Base-by-base conservation (phyloP, 73 alveolate species). In the Uronychia binucleata region DNA sequence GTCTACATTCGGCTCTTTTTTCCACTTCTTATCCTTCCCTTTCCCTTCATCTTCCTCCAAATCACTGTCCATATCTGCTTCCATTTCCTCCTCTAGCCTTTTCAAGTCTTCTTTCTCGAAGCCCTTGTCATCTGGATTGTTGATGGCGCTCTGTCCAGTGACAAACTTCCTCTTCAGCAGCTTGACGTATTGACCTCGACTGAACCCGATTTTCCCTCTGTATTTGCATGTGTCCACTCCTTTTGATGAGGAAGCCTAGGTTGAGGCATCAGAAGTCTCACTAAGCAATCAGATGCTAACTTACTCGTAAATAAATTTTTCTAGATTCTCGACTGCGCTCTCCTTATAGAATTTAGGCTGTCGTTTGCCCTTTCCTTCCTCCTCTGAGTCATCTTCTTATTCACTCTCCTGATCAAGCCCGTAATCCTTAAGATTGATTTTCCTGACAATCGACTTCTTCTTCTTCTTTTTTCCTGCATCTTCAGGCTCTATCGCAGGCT, bases 351-450 rank as follows among this genome's bases (percentile, higher is more conserved):
- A 34, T 33, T 58, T 74, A 34, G 77, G 74, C 34, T 60, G 74
- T 59, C 79, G 77, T 74, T 83, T 78, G 33, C 30, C 14, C 75
- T 83, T 86, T 84, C 78, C 27, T 31, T 86, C 92, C 19, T 79
- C 79, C 19, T 96, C 98, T 33, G 87, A 93, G 26, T 91, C 96
- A 25, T 92, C 95, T 74, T 96, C 94, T 67, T 75, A 86, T 46
- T 92, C 95, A 84, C 81, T 88, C 77, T 93, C 88, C 11, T 5
- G 19, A 11, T 46, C 67, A 5, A 46, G 67, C 5, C 67, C 67
- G 19, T 46, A 89, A 89, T 76, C 85, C 30, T 82, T 77, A 14
- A 30, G 59, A 30, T n/a, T 30, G 34, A 59, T 27, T 74, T 82
- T 82, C 29, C 30, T 29, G 75, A 46, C 60, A 28, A 82, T 29